These are phyloP conservation scores for Epithele typhae DNA, from an alignment of 768 basidiomycete genomes.

Conservation along the genomic window DNA sequence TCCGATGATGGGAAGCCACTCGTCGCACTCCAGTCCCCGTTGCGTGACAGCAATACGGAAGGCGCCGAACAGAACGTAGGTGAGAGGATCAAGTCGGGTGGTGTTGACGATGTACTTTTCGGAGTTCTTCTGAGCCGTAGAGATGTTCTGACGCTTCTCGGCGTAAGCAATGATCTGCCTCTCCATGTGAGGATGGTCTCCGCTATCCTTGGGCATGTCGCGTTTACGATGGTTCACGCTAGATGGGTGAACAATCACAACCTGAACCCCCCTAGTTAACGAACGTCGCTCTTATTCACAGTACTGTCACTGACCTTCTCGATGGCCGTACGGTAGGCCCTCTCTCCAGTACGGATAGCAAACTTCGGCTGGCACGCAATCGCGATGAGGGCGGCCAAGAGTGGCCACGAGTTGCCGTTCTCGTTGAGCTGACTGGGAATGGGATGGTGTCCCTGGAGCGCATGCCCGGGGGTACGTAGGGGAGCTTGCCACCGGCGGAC, in stretches of 20 bases:
- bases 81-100: slow-evolving; percentile 82
- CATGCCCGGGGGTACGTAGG: slow-evolving; percentile 18
- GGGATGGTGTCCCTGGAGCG: slow-evolving; percentile 28
- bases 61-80: slow-evolving; percentile 89
- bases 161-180: slow-evolving; percentile 79
- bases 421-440: slow-evolving; percentile 67
- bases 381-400: slow-evolving; percentile 80
- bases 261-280: slow-evolving; percentile 35
- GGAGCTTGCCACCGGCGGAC: slow-evolving; percentile 51
- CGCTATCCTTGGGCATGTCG: slow-evolving; percentile 30
- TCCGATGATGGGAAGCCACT: slow-evolving; percentile 84
- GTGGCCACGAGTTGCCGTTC: slow-evolving; percentile 69
- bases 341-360: slow-evolving; percentile 69
- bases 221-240: slow-evolving; percentile 80
- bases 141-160: slow-evolving; percentile 81
- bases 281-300: neutral
- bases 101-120: slow-evolving; percentile 76
- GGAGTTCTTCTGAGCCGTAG: slow-evolving; percentile 38
- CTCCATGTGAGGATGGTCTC: slow-evolving; percentile 22
- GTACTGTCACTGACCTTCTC: slow-evolving; percentile 86
- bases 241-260: slow-evolving; percentile 74
- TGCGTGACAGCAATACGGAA: slow-evolving; percentile 67
- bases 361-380: slow-evolving; percentile 89
- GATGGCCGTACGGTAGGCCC: slow-evolving; percentile 63
- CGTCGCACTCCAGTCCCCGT: slow-evolving; percentile 80